Evolutionary conservation across 208 protist species (phyloP).

Genomic region (Giardia duodenalis): DNA sequence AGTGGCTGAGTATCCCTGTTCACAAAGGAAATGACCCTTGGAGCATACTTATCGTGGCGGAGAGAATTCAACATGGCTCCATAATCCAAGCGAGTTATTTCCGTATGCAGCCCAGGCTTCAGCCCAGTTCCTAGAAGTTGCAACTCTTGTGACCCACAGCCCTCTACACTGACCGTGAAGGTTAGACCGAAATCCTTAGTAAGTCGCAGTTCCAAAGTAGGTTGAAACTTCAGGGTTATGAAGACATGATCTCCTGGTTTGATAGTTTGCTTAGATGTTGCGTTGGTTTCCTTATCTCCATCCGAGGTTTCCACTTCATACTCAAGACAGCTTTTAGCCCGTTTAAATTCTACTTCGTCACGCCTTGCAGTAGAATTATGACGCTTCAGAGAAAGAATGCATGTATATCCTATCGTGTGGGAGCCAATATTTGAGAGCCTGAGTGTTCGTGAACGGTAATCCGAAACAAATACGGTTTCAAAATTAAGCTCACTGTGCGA

Average conservation of each 20-base stretch:
- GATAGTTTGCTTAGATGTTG: not conserved
- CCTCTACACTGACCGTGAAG: not conserved
- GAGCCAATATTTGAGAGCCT: conserved; percentile 14
- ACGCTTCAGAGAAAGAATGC: not conserved
- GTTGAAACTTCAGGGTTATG: not conserved
- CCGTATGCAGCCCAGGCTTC: not conserved
- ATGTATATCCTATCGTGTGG: not conserved
- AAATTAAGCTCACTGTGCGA: not conserved
- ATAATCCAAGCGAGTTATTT: not conserved
- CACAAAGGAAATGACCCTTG: not conserved
- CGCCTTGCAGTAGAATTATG: not conserved
- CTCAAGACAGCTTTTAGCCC: not conserved
- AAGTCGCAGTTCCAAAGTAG: not conserved
- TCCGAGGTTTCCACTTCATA: not conserved
- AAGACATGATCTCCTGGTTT: not conserved
- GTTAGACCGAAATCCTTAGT: not conserved
- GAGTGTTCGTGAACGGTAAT: not conserved
- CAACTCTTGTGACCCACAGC: not conserved
- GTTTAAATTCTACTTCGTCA: not conserved
- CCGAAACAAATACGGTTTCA: conserved; percentile 6
- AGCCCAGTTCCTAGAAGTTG: not conserved
- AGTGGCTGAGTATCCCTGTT: conserved; percentile 7
- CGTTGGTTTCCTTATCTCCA: not conserved
- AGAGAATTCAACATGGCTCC: not conserved
- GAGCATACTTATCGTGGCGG: not conserved